Base-by-base conservation (phyloP, 345 rosid species). In the Streptanthus diversifolius region DNA sequence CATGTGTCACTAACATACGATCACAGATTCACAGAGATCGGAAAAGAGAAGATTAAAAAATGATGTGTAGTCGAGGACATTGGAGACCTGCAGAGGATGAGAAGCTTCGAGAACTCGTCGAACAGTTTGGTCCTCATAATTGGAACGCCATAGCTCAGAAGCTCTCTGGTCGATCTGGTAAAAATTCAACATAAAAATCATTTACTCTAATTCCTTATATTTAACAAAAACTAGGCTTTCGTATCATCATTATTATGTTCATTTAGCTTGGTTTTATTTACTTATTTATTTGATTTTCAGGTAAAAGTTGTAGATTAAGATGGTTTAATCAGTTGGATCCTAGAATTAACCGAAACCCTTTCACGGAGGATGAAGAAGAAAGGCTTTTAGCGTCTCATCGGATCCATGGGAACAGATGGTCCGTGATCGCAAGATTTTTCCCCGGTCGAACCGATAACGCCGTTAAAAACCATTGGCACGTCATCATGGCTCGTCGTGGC, bases 291-390 rank as follows among this genome's bases (percentile, higher is more conserved):
- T 37, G 8, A 6, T 11, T 48, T 15, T 67, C 83, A 93, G 97
- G 98, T 59, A 91, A 93, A 72, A 93, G 98, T 66, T 93, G 98
- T 66, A 88, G 98, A 53, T 79, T 93, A 70, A 89, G 98, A 78
- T 93, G 98, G 97, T 91, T 89, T 52, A 93, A 91, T 65, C 98
- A 91, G 76, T 77, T 93, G 49, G 95, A 93, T 85, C 97, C 97
- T 72, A 89, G 89, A 43, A 89, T 93, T 41, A 93, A 88, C 83
- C 76, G 85, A 79, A 88, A 70, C 78, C 90, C 90, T 57, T 93
- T 93, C 59, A 72, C 59, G 9, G 95, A 87, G 61, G 95, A 93
- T 44, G 98, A 93, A 80, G 97, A 93, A 71, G 95, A 86, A 52
- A 85, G 83, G 62, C 86, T 93, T 2, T 47, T 91, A 39, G 76